Conservation (phyloP, 257 asterid species). For the Jaltomata sinuosa region DNA sequence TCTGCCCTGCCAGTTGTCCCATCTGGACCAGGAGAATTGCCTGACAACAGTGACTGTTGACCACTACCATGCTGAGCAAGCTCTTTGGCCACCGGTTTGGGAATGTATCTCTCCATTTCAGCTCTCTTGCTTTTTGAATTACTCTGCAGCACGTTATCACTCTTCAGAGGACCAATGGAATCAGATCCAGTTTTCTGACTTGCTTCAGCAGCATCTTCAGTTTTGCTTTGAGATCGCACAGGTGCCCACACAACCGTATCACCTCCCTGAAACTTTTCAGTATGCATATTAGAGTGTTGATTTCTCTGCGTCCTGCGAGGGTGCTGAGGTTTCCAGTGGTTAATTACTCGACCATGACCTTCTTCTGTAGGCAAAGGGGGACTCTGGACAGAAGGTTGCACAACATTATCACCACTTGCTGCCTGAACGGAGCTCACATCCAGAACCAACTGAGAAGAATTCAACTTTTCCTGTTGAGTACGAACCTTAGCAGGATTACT, state of each 20-base stretch:
- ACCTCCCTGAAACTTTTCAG: slow-evolving; percentile 47
- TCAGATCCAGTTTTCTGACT: slow-evolving; percentile 30
- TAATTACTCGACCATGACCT: slow-evolving; percentile 33
- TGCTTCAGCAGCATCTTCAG: slow-evolving; percentile 41
- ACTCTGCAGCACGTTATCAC: slow-evolving; percentile 34
- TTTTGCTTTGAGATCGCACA: slow-evolving; percentile 55
- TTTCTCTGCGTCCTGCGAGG: slow-evolving; percentile 48
- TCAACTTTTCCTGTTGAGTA: slow-evolving; percentile 25
- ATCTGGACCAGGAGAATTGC: slow-evolving; percentile 21
- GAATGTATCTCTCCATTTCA: slow-evolving; percentile 91
- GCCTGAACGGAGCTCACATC: slow-evolving; percentile 23
- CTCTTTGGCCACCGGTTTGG: slow-evolving; percentile 88
- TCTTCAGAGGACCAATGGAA: slow-evolving; percentile 25
- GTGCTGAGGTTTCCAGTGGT: slow-evolving; percentile 53
- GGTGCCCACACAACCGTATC: slow-evolving; percentile 93
- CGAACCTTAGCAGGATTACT: slow-evolving; percentile 19
- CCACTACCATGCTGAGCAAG: slow-evolving; percentile 68
- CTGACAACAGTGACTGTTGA: slow-evolving; percentile 27
- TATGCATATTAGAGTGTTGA: slow-evolving; percentile 50
- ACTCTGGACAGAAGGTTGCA: slow-evolving; percentile 25
- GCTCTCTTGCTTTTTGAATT: slow-evolving; percentile 83
- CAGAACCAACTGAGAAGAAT: slow-evolving; percentile 24
- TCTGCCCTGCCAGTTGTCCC: slow-evolving; percentile 28
- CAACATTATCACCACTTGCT: slow-evolving; percentile 23
- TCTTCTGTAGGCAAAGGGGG: slow-evolving; percentile 44